These are phyloP conservation scores for Macrolepiota albuminosa DNA, from an alignment of 768 basidiomycete genomes.

Conservation along the genomic window DNA sequence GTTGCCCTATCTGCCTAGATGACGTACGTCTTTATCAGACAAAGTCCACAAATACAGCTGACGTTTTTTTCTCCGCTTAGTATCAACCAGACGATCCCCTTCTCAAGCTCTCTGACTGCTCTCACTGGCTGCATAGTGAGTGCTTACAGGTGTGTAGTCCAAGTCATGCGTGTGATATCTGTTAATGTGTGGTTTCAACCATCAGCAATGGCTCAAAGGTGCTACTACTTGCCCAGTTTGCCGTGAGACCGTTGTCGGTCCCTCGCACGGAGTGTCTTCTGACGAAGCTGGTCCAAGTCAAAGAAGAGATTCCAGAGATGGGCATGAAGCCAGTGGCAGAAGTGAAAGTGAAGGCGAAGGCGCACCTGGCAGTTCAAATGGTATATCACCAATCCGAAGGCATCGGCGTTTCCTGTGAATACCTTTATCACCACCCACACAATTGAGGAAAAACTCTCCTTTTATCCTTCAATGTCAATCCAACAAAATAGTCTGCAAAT, in stretches of 20 bases:
- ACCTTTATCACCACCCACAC: background rate
- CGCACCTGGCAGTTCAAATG: background rate
- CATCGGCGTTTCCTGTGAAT: background rate
- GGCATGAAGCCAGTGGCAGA: background rate
- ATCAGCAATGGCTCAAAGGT: conserved; percentile 74
- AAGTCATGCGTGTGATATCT: background rate
- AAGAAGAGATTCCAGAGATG: conserved; percentile 9
- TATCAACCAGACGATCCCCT: conserved; percentile 60
- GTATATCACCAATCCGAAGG: background rate
- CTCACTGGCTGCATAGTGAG: conserved; percentile 76
- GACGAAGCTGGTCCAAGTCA: conserved; percentile 14
- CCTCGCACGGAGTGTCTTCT: background rate
- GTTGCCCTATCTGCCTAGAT: conserved; percentile 83
- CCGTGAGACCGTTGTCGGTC: conserved; percentile 47
- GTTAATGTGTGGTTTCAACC: conserved; percentile 10
- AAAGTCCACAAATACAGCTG: conserved; percentile 7
- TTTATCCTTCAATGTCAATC: background rate
- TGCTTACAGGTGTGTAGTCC: conserved; percentile 60
- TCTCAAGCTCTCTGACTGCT: conserved; percentile 62
- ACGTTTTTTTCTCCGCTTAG: conserved; percentile 30
- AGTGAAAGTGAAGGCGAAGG: background rate
- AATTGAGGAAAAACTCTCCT: background rate
- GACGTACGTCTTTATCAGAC: conserved; percentile 48
- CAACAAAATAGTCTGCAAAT: background rate
- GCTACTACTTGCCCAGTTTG: conserved; percentile 82